Percentiles rank a stretch among this genome's conserved stretches.
Evolutionary conservation across 1,139 yeast genomes (phyloP).

Genomic region (Saccharomyces hybrid): DNA sequence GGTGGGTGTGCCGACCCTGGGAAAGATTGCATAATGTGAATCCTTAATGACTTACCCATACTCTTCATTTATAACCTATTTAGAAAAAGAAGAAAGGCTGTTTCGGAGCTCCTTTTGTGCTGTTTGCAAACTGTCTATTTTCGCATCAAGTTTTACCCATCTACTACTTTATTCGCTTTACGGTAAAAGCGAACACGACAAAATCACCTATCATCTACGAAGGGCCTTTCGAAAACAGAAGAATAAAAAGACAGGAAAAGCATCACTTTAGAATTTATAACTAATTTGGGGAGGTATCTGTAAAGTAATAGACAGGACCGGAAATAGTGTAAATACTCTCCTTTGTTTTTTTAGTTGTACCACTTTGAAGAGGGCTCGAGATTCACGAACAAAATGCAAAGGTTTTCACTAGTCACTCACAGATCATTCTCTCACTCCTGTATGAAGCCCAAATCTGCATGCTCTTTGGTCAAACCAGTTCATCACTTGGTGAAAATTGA

Average conservation of each 20-base stretch:
- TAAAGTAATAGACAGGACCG: not conserved
- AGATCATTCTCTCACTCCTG: constrained; percentile 38
- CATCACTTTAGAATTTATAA: not conserved
- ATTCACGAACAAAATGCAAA: not conserved
- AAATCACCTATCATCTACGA: not conserved
- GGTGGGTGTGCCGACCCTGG: not conserved
- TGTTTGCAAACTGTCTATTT: not conserved
- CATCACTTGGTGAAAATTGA: constrained; percentile 78
- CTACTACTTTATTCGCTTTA: not conserved
- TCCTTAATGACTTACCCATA: not conserved
- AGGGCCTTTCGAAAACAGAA: not conserved
- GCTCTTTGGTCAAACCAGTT: constrained; percentile 79
- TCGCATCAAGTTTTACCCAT: not conserved
- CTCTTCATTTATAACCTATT: not conserved
- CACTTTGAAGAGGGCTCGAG: not conserved
- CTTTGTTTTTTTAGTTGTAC: not conserved
- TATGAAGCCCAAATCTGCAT: constrained; percentile 51
- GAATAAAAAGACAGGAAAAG: not conserved
- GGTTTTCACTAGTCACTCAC: not conserved
- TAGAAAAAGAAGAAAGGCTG: not conserved
- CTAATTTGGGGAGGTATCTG: not conserved
- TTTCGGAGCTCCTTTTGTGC: not conserved
- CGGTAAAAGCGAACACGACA: constrained; percentile 1
- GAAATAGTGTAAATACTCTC: not conserved
- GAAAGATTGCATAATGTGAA: not conserved